phyloP scores from a whole-genome alignment of 257 asterid genomes.

The Solanum ahanhuiri region DNA sequence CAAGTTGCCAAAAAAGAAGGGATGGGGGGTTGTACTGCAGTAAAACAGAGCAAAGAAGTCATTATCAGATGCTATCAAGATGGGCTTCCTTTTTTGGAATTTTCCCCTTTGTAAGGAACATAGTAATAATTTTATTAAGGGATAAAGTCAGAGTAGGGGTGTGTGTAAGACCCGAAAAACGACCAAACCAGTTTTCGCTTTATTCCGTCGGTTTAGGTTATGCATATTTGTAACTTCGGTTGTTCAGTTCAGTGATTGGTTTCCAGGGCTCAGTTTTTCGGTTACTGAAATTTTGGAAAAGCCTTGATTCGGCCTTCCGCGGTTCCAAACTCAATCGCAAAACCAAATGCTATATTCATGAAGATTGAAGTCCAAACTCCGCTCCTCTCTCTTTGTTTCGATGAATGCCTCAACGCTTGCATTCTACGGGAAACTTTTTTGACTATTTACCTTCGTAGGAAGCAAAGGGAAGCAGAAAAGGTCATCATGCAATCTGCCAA shows the following conservation, averaged over 20 bases:
- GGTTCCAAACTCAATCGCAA: not conserved
- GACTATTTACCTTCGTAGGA: not conserved
- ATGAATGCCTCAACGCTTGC: not conserved
- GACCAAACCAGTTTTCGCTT: not conserved
- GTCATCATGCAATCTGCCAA: not conserved
- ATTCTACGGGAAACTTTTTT: not conserved
- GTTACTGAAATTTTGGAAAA: not conserved
- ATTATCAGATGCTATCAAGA: not conserved
- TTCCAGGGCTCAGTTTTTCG: not conserved
- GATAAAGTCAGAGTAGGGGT: not conserved
- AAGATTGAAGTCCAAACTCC: not conserved
- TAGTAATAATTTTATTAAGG: not conserved
- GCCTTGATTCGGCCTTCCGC: not conserved
- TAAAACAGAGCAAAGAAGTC: not conserved
- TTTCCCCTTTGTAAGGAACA: not conserved
- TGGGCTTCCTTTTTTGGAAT: not conserved
- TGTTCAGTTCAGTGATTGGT: not conserved
- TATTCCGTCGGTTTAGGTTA: not conserved
- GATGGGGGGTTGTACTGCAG: not conserved
- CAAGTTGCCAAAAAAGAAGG: not conserved
- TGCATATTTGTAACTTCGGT: not conserved
- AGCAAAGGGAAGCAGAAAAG: not conserved
- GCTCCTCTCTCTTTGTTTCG: not conserved
- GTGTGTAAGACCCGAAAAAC: not conserved
- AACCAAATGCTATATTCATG: not conserved